Evolutionary conservation across 495 filamentous ascomycete species (phyloP), one percentile per base, ranked within the genome.

Genomic region (Rhizodiscina lignyota): DNA sequence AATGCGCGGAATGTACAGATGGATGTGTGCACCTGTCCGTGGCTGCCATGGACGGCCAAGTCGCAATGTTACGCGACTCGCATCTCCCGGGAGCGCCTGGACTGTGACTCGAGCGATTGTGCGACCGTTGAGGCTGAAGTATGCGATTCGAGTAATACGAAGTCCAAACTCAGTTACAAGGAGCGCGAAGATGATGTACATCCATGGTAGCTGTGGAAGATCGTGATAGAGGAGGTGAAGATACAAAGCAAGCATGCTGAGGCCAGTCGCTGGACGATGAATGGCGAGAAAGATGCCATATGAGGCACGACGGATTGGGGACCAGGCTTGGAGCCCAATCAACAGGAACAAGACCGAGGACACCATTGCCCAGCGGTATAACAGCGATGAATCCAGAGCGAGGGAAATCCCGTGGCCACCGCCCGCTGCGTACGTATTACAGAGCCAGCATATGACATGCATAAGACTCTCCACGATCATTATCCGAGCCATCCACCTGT

Each of bases 251-350:
- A 76, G 50, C 43, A 86, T 62, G 3, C 74, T 63, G 15, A 74
- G 35, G 27, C 74, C 54, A 21, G 74, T 79, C 18, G 73, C 67
- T 4, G 70, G 49, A 37, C 89, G 84, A 51, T 93, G 84, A 16
- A 83, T 44, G 36, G 81, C 56, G 40, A 91, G 70, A 61, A 93
- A 93, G 0, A 67, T 75, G 53, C 92, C 84, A 52, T 92, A 93
- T 50, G 79, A 87, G n/a, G 83, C 81, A 54, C 92, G 84, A 23
- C 84, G 69, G 34, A 91, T 60, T 15, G 74, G 66, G 10, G 82
- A 86, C 8, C 70, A 65, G 2, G 84, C 78, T 49, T 89, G 83
- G 26, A 83, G 53, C 12, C 60, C 40, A 21, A 93, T 72, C 30
- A 65, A 61, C 21, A 74, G 49, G 52, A 87, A 71, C 0, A 74